Evolutionary conservation across 176 grass and related monocot species (phyloP).

Genomic region (Carex scoparia): DNA sequence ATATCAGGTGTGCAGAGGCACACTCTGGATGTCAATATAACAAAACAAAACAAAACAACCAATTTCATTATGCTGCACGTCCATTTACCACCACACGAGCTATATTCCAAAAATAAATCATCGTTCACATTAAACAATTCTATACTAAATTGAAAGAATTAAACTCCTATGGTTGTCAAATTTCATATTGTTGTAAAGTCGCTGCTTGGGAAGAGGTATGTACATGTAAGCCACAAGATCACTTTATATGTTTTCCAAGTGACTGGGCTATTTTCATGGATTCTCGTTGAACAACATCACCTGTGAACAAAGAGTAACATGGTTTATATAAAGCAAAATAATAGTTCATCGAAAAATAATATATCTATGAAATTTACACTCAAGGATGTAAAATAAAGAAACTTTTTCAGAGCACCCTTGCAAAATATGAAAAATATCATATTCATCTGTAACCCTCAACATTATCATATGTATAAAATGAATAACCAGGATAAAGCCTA

Average conservation of each 20-base stretch:
- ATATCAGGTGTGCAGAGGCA: not conserved
- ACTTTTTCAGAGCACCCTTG: not conserved
- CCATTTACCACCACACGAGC: not conserved
- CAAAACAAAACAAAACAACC: not conserved
- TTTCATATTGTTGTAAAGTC: not conserved
- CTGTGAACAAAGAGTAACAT: constrained; percentile 18
- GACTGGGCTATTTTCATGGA: constrained; percentile 22
- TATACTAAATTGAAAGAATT: constrained; percentile 26
- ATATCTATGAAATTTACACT: not conserved
- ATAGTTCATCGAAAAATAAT: not conserved
- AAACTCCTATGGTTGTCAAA: constrained; percentile 12
- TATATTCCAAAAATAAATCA: constrained; percentile 11
- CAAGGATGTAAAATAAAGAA: not conserved
- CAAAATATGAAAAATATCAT: not conserved
- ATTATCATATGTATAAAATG: not conserved
- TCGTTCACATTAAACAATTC: not conserved
- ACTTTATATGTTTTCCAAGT: not conserved
- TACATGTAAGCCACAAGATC: constrained; percentile 20
- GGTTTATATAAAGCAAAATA: not conserved
- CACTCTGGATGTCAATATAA: not conserved
- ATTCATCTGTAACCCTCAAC: not conserved
- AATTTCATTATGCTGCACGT: not conserved
- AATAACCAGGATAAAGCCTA: not conserved
- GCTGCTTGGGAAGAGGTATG: constrained; percentile 14
- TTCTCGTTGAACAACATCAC: constrained; percentile 58